Base-by-base conservation (phyloP, 164 flowering plant species). In the Brasenia schreberi region DNA sequence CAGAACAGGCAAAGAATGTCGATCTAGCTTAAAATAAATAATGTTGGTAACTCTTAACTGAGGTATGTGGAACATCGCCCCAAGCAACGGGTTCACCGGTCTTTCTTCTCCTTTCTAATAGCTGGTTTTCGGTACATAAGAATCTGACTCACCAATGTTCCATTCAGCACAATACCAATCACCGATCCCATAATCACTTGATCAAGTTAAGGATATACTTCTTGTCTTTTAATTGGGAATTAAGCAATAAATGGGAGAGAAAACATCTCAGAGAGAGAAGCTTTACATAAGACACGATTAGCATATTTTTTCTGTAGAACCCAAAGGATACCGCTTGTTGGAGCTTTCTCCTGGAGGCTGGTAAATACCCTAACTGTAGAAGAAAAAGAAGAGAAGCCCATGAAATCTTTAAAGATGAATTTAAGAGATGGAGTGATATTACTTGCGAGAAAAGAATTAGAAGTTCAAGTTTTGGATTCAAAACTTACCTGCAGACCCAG, bases 261-360 rank as follows among this genome's bases (percentile, higher is more conserved):
- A 33, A 33, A 33, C 39, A 33, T 33, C 39, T 33, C 39, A 33
- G 39, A 33, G 39, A 33, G 39, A 23, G 27, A 23, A 23, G 39
- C 4, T 33, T 33, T 33, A 33, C 16, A 1, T 49, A 49, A 14
- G 16, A 9, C 56, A 49, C 53, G 1, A 49, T 49, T 3, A 16
- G 56, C 56, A 49, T 6, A 6, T 7, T 9, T 14, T 7, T 9
- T 4, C 56, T 49, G 56, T 33, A n/a, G 7, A 33, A 67, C 63
- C 14, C 39, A 61, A 83, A 83, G 86, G 85, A 83, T 94, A 94
- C 99, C 85, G 72, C 88, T 94, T 67, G 72, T 68, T 65, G 99
- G 99, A 67, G 96, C 97, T 52, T 87, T 79, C 78, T 94, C 99
- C 79, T 94, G 99, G 64, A 88, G 66, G 83, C 95, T 84, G 71